Conservation (phyloP, 1,139 yeast species). For the Saccharomycopsis hybrid region DNA sequence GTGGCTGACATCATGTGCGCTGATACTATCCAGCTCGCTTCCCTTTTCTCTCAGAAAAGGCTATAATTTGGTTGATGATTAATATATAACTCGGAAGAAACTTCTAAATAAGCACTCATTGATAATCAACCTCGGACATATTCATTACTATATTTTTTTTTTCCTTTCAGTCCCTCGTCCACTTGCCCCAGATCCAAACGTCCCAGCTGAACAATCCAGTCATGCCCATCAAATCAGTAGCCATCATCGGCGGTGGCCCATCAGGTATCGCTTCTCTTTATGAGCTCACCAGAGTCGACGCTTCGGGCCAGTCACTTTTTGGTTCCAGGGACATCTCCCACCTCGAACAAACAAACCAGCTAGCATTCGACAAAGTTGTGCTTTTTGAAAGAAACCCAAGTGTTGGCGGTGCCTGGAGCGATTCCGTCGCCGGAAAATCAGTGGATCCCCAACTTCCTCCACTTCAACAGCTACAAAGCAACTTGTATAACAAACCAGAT, state of each 20-base stretch:
- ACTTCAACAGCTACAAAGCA: constrained; percentile 21
- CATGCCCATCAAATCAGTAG: constrained; percentile 22
- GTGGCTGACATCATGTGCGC: too few species aligned
- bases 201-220: too few species aligned
- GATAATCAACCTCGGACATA: too few species aligned
- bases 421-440: constrained; percentile 23
- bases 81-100: too few species aligned
- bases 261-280: constrained; percentile 31
- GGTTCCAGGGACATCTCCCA: constrained; percentile 16
- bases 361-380: constrained; percentile 29
- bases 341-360: constrained; percentile 6
- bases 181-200: too few species aligned
- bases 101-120: too few species aligned
- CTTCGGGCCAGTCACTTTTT: constrained; percentile 28
- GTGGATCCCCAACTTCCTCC: constrained; percentile 22
- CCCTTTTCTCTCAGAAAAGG: too few species aligned
- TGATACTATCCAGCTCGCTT: too few species aligned
- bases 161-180: too few species aligned
- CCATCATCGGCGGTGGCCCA: constrained; percentile 36
- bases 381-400: constrained; percentile 32
- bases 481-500: constrained; percentile 23
- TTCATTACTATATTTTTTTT: too few species aligned
- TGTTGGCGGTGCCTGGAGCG: constrained; percentile 36
- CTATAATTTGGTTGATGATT: too few species aligned
- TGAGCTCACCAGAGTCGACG: constrained; percentile 29